Evolutionary conservation across 106 monocot species (phyloP), one percentile per base, ranked within the genome.

Genomic region (Cymbidium sinense): DNA sequence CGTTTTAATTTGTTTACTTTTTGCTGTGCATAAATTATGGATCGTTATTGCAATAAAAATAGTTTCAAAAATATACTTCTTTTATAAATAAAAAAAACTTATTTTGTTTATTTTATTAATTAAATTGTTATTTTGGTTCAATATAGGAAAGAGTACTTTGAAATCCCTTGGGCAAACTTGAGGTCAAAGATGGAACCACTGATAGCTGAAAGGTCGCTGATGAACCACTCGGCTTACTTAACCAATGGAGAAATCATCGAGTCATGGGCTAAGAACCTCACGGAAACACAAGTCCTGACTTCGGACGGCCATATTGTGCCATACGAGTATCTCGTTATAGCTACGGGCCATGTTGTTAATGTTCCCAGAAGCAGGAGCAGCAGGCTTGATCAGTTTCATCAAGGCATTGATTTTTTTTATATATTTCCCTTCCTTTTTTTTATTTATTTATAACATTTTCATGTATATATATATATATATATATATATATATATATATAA

Each of bases 151-250:
- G 86, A 88, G 30, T 88, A 91, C 25, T 86, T 86, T 77, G 91
- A 95, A 79, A 86, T 89, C 43, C 85, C 95, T 52, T 95, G 95
- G 95, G 89, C 91, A 12, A 82, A 74, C n/a, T 23, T 85, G 71
- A 80, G 87, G 74, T 80, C 87, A 7, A 90, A 75, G 72, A 87
- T 90, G 43, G 87, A 90, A 18, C 87, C 87, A 19, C 21, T 80
- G 10, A 65, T 90, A 54, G 85, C 90, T 19, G 90, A 81, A 64
- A 87, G 78, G 73, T 18, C 87, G 52, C 17, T 90, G 19, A 78
- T 90, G 55, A 78, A 84, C 35, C 90, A 87, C 75, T 54, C 76
- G 3, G 87, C 85, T 20, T 87, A 87, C 80, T 43, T 90, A 30
- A 74, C 50, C 43, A 64, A 83, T 28, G 89, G 77, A 20, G 75